Conservation (phyloP, 2,329 filamentous ascomycete species). For the Clarireedia homoeocarpa region DNA sequence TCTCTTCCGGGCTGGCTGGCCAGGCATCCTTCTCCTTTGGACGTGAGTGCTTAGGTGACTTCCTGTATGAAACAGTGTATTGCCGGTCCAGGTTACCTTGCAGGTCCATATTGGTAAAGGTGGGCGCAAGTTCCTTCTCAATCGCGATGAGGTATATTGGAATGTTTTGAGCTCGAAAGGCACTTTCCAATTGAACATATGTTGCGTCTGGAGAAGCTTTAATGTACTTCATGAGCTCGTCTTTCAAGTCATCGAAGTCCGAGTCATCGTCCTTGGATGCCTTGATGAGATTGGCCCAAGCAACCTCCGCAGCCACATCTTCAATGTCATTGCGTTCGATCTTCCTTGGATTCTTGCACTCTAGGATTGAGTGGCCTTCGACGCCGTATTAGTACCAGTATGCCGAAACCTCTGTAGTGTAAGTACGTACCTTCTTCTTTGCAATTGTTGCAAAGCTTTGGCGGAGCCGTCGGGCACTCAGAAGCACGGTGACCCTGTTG, state of each 20-base stretch:
- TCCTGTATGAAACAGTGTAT: slow-evolving; percentile 56
- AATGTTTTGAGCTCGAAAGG: slow-evolving; percentile 47
- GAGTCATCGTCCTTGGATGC: slow-evolving; percentile 39
- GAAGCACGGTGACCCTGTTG: slow-evolving; percentile 46
- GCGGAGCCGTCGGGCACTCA: slow-evolving; percentile 54
- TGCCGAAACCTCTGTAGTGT: too few species aligned
- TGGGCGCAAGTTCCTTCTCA: slow-evolving; percentile 46
- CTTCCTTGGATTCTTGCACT: slow-evolving; percentile 53
- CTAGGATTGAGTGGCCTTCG: slow-evolving; percentile 45
- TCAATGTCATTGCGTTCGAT: slow-evolving; percentile 46
- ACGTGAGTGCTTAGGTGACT: slow-evolving; percentile 47
- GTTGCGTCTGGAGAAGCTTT: slow-evolving; percentile 51
- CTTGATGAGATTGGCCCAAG: slow-evolving; percentile 48
- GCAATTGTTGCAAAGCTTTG: slow-evolving; percentile 54
- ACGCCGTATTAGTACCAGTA: background rate
- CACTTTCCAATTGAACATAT: slow-evolving; percentile 52
- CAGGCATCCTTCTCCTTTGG: slow-evolving; percentile 52
- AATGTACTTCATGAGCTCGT: slow-evolving; percentile 50
- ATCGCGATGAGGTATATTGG: slow-evolving; percentile 54
- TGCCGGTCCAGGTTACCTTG: slow-evolving; percentile 60
- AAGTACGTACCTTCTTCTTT: slow-evolving; percentile 44
- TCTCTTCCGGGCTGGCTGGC: slow-evolving; percentile 51
- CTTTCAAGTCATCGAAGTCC: slow-evolving; percentile 57
- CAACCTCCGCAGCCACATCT: slow-evolving; percentile 43
- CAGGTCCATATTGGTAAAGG: slow-evolving; percentile 64